These are phyloP conservation scores for Byssoonygena ceratinophila DNA, from an alignment of 2,329 filamentous ascomycete species.

Conservation along the genomic window DNA sequence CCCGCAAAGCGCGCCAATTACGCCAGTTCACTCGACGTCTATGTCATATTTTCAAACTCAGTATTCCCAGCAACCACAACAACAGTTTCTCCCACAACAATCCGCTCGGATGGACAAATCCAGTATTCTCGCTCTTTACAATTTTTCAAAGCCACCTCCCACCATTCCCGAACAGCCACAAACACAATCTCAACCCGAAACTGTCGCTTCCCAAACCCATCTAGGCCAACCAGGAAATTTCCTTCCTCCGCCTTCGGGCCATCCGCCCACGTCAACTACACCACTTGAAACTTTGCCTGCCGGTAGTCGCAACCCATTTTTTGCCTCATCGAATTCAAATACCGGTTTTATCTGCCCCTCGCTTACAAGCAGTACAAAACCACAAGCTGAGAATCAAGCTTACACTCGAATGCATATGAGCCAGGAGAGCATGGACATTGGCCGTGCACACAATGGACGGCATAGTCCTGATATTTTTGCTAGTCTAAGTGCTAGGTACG, in stretches of 20 bases:
- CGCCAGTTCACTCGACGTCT: constrained; percentile 5
- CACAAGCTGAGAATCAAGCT: background rate
- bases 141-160: constrained; percentile 32
- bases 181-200: constrained; percentile 20
- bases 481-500: constrained; percentile 39
- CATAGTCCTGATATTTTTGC: constrained; percentile 45
- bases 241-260: constrained; percentile 17
- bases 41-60: constrained; percentile 14
- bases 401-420: constrained; percentile 32
- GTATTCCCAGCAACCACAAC: constrained; percentile 18
- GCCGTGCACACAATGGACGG: constrained; percentile 37
- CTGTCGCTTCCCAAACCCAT: constrained; percentile 22
- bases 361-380: constrained; percentile 11
- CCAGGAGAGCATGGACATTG: constrained; percentile 41
- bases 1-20: constrained; percentile 6
- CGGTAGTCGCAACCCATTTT: constrained; percentile 27
- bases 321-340: constrained; percentile 16
- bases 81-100: constrained; percentile 30
- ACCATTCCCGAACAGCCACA: constrained; percentile 27
- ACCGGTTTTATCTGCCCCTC: constrained; percentile 12
- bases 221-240: constrained; percentile 24
- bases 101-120: constrained; percentile 39
- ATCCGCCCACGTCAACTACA: background rate
- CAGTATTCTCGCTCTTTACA: constrained; percentile 40
- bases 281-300: background rate